Percentiles rank a stretch among this genome's conserved stretches.
Conservation (phyloP, 176 grass and related monocot genomes). For the Puccinellia tenuiflora region DNA sequence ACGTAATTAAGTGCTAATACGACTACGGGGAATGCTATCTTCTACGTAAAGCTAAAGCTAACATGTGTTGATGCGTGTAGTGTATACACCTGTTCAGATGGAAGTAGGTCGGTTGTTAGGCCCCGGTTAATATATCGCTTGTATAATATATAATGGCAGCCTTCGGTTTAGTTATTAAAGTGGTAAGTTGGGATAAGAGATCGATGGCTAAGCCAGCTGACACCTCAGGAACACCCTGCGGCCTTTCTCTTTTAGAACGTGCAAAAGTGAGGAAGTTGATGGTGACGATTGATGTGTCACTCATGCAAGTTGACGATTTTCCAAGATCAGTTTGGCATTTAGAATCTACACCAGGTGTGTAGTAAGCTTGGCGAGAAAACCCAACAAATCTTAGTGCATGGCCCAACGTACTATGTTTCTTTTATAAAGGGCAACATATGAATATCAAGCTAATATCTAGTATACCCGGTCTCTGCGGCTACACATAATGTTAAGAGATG, state of each 20-base stretch:
- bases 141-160: neutral
- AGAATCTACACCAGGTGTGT: neutral
- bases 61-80: neutral
- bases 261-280: neutral
- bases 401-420: too few relatives aligned
- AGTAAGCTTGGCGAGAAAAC: too few relatives aligned
- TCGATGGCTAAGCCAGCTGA: neutral
- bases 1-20: constrained; percentile 10
- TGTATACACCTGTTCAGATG: neutral
- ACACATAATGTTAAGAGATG: too few relatives aligned
- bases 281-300: neutral
- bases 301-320: neutral
- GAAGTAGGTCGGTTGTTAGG: neutral
- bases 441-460: too few relatives aligned
- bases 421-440: too few relatives aligned
- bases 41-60: constrained; percentile 32
- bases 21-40: neutral
- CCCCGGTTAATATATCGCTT: neutral
- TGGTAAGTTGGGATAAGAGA: neutral
- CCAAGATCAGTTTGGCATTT: neutral
- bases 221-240: neutral
- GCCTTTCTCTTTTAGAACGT: neutral
- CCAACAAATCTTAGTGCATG: too few relatives aligned
- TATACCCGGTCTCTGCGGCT: too few relatives aligned
- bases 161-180: neutral